A percentile compares a stretch with the other conserved stretches of the same genome.
These are phyloP conservation scores for Elongisporangium anandrum DNA, from an alignment of 352 stramenopile genomes.

Conservation along the genomic window DNA sequence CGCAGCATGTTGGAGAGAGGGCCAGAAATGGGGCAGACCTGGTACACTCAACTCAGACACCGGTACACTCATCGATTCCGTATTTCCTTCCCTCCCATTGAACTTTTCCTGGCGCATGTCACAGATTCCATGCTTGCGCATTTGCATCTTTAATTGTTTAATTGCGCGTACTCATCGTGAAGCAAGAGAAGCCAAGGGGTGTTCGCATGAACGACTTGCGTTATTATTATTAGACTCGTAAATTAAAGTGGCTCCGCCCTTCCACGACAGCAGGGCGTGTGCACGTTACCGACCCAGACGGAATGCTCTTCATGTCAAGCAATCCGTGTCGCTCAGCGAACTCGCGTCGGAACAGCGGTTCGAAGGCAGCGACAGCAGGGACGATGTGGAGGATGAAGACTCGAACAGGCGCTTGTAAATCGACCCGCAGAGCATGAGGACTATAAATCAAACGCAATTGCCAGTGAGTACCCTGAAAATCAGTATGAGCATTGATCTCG, in stretches of 20 bases:
- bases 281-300: neutral
- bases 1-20: neutral
- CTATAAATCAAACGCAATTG: constrained; percentile 11
- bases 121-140: neutral
- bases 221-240: neutral
- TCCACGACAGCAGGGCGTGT: neutral
- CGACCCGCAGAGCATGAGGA: constrained; percentile 68
- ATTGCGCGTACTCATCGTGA: too few relatives aligned
- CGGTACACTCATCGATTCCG: neutral
- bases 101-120: neutral
- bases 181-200: neutral
- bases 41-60: neutral
- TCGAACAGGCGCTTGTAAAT: constrained; percentile 74
- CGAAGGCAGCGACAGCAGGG: constrained; percentile 42
- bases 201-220: neutral
- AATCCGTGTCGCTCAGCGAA: constrained; percentile 42
- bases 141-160: too few relatives aligned
- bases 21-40: neutral
- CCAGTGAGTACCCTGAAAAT: neutral
- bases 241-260: neutral
- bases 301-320: constrained; percentile 25
- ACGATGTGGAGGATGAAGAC: constrained; percentile 35
- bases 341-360: constrained; percentile 49
- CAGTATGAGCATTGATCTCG: neutral
- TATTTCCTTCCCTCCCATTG: neutral